Base-by-base conservation (phyloP, 148 eudicot genomes). In the Drosera capensis region DNA sequence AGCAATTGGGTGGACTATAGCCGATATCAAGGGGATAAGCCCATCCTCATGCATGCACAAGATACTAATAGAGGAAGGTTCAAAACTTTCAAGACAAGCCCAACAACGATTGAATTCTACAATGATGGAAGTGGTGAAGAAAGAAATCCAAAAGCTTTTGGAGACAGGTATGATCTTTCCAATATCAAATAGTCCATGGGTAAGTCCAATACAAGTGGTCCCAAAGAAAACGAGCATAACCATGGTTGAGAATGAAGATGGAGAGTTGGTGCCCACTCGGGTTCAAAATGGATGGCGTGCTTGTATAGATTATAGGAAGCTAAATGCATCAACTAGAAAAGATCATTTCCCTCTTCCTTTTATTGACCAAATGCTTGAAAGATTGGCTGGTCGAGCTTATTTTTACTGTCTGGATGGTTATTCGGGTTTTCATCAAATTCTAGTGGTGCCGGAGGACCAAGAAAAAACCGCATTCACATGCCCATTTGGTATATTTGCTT, bases 21-120 rank as follows among this genome's bases (percentile, higher is more conserved):
- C n/a, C 9, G 47, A 44, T 28, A 44, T 44, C 3, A 44, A 23
- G 16, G 25, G 47, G 13, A 44, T 44, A 4, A 44, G 47, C 47
- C 47, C 47, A 2, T 4, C 47, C 47, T 8, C 25, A 5, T 44
- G 47, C 26, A 44, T 44, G 47, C 24, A 2, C 13, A 20, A 13
- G 26, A 44, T 21, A n/a, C 3, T 44, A 4, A 13, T 44, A 5
- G 25, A 44, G 25, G 47, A 21, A 44, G 26, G 17, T 20, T 14
- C 1, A 20, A 44, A 21, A 21, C 47, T 28, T 5, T 8, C n/a
- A 8, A 37, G 14, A 13, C n/a, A 37, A 14, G n/a, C 40, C 14
- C 40, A 37, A 13, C 15, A 15, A 8, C 5, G 40, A 14, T 13
- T 37, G 8, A 37, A 37, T 13, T 15, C 40, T 3, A 12, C 15